Evolutionary conservation across 2,329 filamentous ascomycete species (phyloP).

Genomic region (Acrodontium crateriforme): DNA sequence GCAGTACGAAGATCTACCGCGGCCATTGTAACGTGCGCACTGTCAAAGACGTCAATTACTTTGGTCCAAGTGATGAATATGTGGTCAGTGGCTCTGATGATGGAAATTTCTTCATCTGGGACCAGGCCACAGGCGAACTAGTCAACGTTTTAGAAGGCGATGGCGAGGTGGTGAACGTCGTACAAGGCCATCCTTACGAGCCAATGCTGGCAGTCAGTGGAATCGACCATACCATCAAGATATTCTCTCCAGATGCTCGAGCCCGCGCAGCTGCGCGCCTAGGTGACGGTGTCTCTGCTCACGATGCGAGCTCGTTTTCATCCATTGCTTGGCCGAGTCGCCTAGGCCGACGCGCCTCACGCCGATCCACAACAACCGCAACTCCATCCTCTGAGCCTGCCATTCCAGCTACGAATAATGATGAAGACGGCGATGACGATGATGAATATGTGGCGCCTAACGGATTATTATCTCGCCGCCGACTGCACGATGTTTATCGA

Average conservation of each 20-base stretch:
- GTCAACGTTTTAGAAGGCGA: constrained; percentile 54
- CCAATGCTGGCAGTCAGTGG: constrained; percentile 52
- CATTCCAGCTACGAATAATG: constrained; percentile 6
- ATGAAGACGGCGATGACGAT: constrained; percentile 23
- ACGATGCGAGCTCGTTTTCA: constrained; percentile 29
- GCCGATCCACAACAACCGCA: constrained; percentile 4
- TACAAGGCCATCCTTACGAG: constrained; percentile 55
- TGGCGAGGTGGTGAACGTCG: constrained; percentile 55
- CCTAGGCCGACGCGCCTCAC: constrained; percentile 3
- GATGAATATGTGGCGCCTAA: constrained; percentile 26
- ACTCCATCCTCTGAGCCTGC: constrained; percentile 15
- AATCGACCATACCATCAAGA: constrained; percentile 55
- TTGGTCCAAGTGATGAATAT: constrained; percentile 52
- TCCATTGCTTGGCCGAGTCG: constrained; percentile 21
- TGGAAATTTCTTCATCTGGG: constrained; percentile 57
- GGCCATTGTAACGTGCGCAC: constrained; percentile 56
- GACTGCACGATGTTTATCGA: constrained; percentile 45
- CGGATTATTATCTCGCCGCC: constrained; percentile 42
- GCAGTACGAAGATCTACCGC: constrained; percentile 43
- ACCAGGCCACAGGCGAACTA: constrained; percentile 45
- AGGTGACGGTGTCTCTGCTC: constrained; percentile 43
- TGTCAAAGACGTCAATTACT: constrained; percentile 58
- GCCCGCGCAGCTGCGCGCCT: constrained; percentile 43
- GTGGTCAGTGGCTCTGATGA: constrained; percentile 54
- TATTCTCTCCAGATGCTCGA: constrained; percentile 48